Evolutionary conservation across 139 green algal genomes (phyloP).

Genomic region (Chlorella sp.): DNA sequence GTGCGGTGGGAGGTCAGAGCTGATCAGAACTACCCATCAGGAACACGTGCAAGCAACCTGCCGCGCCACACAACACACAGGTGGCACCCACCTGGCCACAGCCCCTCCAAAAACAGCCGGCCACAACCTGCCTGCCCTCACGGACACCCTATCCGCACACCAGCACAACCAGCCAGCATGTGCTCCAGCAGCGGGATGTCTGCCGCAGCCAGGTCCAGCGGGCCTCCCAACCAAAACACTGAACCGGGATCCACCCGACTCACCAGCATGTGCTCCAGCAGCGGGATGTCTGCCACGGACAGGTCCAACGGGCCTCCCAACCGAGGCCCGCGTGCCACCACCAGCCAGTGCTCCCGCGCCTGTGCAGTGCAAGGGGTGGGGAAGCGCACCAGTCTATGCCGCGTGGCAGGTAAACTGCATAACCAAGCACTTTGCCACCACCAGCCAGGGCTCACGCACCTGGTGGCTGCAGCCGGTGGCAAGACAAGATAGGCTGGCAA

Average conservation of each 20-base stretch:
- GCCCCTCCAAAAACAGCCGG: not conserved
- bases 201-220: conserved; percentile 33
- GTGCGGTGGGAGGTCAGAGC: too few species aligned
- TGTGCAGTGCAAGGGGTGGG: not conserved
- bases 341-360: conserved; percentile 62
- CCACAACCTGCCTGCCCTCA: not conserved
- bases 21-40: too few species aligned
- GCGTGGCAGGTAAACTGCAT: not conserved
- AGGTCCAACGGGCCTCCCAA: conserved; percentile 61
- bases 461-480: not conserved
- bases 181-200: conserved; percentile 71
- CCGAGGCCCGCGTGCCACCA: conserved; percentile 58
- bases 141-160: not conserved
- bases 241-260: not conserved
- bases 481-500: too few species aligned
- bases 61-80: too few species aligned
- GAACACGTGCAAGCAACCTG: too few species aligned
- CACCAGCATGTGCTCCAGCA: conserved; percentile 74
- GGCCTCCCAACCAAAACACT: not conserved
- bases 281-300: conserved; percentile 44
- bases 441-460: too few species aligned
- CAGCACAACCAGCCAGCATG: conserved; percentile 50
- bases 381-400: not conserved
- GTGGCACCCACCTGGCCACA: too few species aligned
- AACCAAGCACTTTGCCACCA: too few species aligned